These are phyloP conservation scores for Actinidia chinensis DNA, from an alignment of 179 eudicot species.

Conservation along the genomic window DNA sequence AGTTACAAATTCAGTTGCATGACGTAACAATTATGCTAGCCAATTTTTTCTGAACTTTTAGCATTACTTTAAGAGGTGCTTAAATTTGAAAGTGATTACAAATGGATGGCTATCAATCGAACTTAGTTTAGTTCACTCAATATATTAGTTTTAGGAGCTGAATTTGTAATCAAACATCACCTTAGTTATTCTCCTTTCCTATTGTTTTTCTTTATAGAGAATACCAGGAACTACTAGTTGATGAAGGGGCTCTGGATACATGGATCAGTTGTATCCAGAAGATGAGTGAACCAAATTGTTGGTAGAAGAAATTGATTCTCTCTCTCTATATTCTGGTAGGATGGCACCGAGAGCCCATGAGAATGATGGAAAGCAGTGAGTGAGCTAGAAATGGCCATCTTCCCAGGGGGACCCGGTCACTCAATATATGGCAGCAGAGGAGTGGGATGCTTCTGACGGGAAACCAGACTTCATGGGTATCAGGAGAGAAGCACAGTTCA, in stretches of 20 bases:
- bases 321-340: conserved; percentile 20
- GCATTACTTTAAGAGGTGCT: too few relatives aligned
- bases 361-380: conserved; percentile 41
- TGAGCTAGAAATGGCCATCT: conserved; percentile 43
- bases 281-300: conserved; percentile 5
- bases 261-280: conserved; percentile 8
- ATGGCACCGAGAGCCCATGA: conserved; percentile 72
- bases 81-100: too few relatives aligned
- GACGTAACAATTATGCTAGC: too few relatives aligned
- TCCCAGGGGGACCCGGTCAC: conserved; percentile 37
- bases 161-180: too few relatives aligned
- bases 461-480: conserved; percentile 29
- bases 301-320: conserved; percentile 11
- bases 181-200: background rate
- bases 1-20: too few relatives aligned
- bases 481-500: conserved; percentile 38
- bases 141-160: too few relatives aligned
- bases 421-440: conserved; percentile 40
- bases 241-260: background rate
- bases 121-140: too few relatives aligned
- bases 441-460: conserved; percentile 44
- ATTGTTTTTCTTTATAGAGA: conserved; percentile 8
- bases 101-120: too few relatives aligned
- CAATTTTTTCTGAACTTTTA: too few relatives aligned
- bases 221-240: background rate